phyloP scores from a whole-genome alignment of 768 basidiomycete species.

The Termitomyces sp. region DNA sequence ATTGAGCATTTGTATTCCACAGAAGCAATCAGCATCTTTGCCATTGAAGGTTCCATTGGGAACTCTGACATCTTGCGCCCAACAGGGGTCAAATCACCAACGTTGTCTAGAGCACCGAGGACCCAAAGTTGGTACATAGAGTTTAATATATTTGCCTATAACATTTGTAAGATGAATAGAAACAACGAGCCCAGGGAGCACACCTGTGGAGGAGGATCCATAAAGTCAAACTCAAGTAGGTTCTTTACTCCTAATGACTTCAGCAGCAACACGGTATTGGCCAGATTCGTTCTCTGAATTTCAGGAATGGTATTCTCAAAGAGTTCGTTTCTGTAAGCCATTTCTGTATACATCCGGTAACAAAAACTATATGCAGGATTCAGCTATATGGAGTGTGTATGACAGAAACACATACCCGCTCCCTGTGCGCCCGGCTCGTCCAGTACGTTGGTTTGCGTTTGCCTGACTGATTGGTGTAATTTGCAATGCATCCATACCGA shows the following conservation, averaged over 20 bases:
- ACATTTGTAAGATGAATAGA: background rate
- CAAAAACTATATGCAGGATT: conserved; percentile 59
- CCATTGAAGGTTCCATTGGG: conserved; percentile 99
- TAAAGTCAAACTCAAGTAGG: conserved; percentile 96
- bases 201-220: conserved; percentile 99
- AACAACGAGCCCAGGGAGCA: conserved; percentile 3
- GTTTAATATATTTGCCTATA: conserved; percentile 90
- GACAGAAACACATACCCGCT: conserved; percentile 54
- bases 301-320: conserved; percentile 97
- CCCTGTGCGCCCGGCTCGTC: conserved; percentile 95
- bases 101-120: conserved; percentile 93
- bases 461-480: conserved; percentile 99
- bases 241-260: conserved; percentile 98
- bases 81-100: conserved; percentile 89
- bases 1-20: conserved; percentile 90
- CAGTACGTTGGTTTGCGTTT: conserved; percentile 93
- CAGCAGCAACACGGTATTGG: conserved; percentile 91
- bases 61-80: conserved; percentile 99
- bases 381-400: background rate
- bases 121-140: conserved; percentile 99
- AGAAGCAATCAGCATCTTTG: conserved; percentile 96
- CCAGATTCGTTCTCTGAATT: conserved; percentile 96
- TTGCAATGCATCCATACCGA: conserved; percentile 98
- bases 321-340: conserved; percentile 93
- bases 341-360: conserved; percentile 96